Percentiles rank a stretch among this genome's conserved stretches.
phyloP scores from a whole-genome alignment of 2,329 filamentous ascomycete genomes.

The Aureobasidium subglaciale region DNA sequence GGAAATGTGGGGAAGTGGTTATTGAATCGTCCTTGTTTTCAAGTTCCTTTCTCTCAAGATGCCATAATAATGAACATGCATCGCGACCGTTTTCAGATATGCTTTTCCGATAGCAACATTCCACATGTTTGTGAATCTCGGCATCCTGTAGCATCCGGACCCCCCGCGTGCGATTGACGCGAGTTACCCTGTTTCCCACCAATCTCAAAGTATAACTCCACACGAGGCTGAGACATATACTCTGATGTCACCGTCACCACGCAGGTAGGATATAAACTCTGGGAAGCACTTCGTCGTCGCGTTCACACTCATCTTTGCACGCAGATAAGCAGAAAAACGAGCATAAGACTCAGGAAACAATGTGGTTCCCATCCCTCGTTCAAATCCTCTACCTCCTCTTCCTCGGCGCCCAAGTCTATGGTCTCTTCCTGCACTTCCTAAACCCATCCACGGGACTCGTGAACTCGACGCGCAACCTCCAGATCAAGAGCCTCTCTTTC shows the following conservation, averaged over 20 bases:
- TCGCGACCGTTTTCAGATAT: background rate
- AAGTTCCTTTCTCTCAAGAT: background rate
- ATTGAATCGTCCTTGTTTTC: background rate
- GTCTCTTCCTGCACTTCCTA: slow-evolving; percentile 10
- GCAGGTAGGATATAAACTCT: background rate
- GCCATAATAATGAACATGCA: too few species aligned
- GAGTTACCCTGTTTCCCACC: background rate
- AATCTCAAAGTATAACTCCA: background rate
- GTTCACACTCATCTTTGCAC: too few species aligned
- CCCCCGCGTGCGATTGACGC: background rate
- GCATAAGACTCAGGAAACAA: too few species aligned
- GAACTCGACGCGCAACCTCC: background rate
- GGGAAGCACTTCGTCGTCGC: too few species aligned
- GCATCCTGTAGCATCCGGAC: background rate
- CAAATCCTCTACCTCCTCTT: slow-evolving; percentile 13
- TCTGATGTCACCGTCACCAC: slow-evolving; percentile 3
- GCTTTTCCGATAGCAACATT: background rate
- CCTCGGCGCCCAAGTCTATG: slow-evolving; percentile 9
- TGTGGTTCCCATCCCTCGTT: slow-evolving; percentile 7
- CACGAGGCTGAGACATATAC: background rate
- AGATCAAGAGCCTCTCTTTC: background rate
- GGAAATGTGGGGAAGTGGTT: slow-evolving; percentile 51
- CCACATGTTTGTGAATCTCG: background rate
- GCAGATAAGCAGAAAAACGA: too few species aligned
- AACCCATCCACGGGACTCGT: slow-evolving; percentile 1